Conservation (phyloP, 768 basidiomycete species). For the Paxillus rubicundulus region DNA sequence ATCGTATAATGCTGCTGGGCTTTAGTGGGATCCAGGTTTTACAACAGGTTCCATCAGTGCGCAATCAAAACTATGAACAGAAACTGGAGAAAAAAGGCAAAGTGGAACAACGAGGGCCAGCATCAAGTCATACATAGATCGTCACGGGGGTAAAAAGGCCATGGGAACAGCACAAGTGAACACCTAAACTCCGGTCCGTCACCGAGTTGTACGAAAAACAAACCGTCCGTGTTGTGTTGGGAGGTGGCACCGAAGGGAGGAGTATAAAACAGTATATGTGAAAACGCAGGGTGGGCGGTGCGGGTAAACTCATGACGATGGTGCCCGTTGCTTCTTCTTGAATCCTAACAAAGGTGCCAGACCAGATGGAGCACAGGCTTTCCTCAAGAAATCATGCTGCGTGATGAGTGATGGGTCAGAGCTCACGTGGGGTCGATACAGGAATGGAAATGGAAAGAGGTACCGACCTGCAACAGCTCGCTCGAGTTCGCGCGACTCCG, state of each 20-base stretch:
- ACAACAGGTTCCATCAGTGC: constrained; percentile 23
- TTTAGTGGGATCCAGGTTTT: constrained; percentile 10
- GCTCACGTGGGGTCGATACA: not conserved
- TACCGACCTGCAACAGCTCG: constrained; percentile 76
- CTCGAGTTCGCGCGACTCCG: constrained; percentile 86
- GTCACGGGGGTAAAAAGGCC: constrained; percentile 1
- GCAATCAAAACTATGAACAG: constrained; percentile 10
- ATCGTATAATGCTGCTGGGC: not conserved
- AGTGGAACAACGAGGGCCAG: constrained; percentile 2
- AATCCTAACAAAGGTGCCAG: constrained; percentile 85
- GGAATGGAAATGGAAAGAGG: constrained; percentile 26
- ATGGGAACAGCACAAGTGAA: not conserved
- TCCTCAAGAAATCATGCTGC: constrained; percentile 93
- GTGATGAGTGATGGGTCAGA: constrained; percentile 5
- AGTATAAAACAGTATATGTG: constrained; percentile 16
- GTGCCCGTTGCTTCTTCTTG: constrained; percentile 58
- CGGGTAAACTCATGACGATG: constrained; percentile 32
- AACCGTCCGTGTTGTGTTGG: no score
- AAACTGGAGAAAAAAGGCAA: no score
- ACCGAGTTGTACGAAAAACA: not conserved
- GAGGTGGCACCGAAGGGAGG: no score
- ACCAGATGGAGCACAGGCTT: constrained; percentile 78
- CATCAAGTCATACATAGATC: constrained; percentile 18
- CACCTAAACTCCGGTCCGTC: not conserved
- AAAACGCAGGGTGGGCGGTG: not conserved